A percentile compares a stretch with the other conserved stretches of the same genome.
These are phyloP conservation scores for Heliosperma pusillum DNA, from an alignment of 148 eudicot species.

Conservation along the genomic window DNA sequence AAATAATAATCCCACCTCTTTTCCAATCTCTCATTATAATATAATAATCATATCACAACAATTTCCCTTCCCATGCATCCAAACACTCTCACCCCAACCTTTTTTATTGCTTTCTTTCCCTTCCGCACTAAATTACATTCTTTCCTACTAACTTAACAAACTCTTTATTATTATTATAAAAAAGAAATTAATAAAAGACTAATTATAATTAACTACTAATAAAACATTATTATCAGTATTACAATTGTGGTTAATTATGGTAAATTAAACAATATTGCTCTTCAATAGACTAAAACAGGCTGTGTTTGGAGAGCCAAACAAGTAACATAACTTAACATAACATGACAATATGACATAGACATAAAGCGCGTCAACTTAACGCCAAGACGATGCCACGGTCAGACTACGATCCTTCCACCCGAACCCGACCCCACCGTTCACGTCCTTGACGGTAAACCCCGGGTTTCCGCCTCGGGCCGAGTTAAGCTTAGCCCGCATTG, in stretches of 20 bases:
- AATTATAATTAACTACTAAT: background rate
- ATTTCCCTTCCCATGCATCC: constrained; percentile 30
- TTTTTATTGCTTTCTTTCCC: constrained; percentile 34
- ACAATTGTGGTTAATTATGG: background rate
- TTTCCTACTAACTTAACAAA: background rate
- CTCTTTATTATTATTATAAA: background rate
- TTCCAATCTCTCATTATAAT: constrained; percentile 3
- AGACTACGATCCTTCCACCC: constrained; percentile 81
- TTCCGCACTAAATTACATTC: constrained; percentile 7
- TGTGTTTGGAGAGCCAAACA: background rate
- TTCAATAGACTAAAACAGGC: background rate
- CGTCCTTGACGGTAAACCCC: constrained; percentile 62
- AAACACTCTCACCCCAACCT: constrained; percentile 28
- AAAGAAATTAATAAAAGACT: background rate
- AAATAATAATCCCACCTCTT: constrained; percentile 15
- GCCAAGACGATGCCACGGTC: constrained; percentile 85
- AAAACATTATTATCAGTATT: background rate
- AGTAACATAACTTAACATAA: too few relatives aligned
- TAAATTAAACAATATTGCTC: background rate
- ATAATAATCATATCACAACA: background rate
- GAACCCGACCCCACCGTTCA: constrained; percentile 57
- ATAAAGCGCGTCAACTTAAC: constrained; percentile 32
- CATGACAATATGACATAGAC: too few relatives aligned
- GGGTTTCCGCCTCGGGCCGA: constrained; percentile 54
- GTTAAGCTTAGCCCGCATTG: constrained; percentile 41